A percentile compares a stretch with the other conserved stretches of the same genome.
Evolutionary conservation across 257 asterid genomes (phyloP).

Genomic region (Scutellaria galericulata): DNA sequence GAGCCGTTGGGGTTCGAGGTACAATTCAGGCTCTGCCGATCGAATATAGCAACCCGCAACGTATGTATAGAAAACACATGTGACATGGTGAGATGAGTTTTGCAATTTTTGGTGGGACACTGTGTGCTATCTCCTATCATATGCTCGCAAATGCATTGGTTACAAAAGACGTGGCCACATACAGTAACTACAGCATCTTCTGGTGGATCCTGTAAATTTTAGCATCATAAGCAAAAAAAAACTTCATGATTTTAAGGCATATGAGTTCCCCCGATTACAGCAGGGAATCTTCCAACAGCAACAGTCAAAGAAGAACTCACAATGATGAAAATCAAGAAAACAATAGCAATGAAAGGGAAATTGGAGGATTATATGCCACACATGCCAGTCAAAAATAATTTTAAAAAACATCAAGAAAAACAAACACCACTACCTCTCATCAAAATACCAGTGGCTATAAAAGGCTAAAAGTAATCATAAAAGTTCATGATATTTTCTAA

Average conservation of each 20-base stretch:
- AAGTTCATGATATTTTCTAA: neutral
- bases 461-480: neutral
- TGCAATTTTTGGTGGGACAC: slow-evolving; percentile 83
- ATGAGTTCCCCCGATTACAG: neutral
- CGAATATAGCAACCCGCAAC: slow-evolving; percentile 56
- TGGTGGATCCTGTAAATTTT: slow-evolving; percentile 84
- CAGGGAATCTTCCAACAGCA: slow-evolving; percentile 9
- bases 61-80: slow-evolving; percentile 64
- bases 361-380: neutral
- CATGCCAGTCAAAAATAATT: slow-evolving; percentile 10
- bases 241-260: neutral
- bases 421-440: neutral
- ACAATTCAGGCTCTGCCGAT: slow-evolving; percentile 41
- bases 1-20: slow-evolving; percentile 41
- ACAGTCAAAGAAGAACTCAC: neutral
- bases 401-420: neutral
- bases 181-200: slow-evolving; percentile 92
- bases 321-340: neutral
- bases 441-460: neutral
- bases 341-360: neutral
- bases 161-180: slow-evolving; percentile 95
- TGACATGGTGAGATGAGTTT: slow-evolving; percentile 53
- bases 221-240: slow-evolving; percentile 24
- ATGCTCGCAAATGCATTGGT: slow-evolving; percentile 90
- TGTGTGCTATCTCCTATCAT: slow-evolving; percentile 74